These are phyloP conservation scores for Urtica urens DNA, from an alignment of 306 rosid genomes.

Conservation along the genomic window DNA sequence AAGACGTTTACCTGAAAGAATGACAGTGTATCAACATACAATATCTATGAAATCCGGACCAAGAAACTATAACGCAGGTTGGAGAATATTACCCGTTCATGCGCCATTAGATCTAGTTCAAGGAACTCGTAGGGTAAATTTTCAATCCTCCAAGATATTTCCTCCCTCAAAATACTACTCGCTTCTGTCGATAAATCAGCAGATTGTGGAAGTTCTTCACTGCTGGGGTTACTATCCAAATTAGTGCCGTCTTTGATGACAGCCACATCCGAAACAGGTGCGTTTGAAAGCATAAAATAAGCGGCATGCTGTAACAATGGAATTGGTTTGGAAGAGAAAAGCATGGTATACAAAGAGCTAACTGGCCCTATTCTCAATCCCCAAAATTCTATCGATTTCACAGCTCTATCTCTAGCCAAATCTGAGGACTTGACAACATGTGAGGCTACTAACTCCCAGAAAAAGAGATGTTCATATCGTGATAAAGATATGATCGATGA, in stretches of 20 bases:
- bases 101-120: slow-evolving; percentile 52
- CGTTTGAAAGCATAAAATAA: slow-evolving; percentile 64
- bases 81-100: slow-evolving; percentile 48
- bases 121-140: slow-evolving; percentile 52
- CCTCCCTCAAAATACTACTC: slow-evolving; percentile 45
- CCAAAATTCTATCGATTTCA: slow-evolving; percentile 91
- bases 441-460: slow-evolving; percentile 81
- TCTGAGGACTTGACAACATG: slow-evolving; percentile 55
- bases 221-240: slow-evolving; percentile 31
- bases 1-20: slow-evolving; percentile 54
- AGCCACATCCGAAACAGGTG: slow-evolving; percentile 53
- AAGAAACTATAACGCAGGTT: slow-evolving; percentile 3
- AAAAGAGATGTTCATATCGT: slow-evolving; percentile 43
- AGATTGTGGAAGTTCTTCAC: slow-evolving; percentile 36
- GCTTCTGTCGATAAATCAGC: slow-evolving; percentile 51
- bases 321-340: slow-evolving; percentile 63
- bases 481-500: slow-evolving; percentile 53
- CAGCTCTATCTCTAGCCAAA: slow-evolving; percentile 72
- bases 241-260: slow-evolving; percentile 44
- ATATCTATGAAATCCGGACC: slow-evolving; percentile 3
- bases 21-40: neutral
- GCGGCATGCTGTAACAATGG: slow-evolving; percentile 72
- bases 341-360: slow-evolving; percentile 74
- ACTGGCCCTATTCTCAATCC: slow-evolving; percentile 82
- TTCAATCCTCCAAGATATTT: slow-evolving; percentile 60